Evolutionary conservation across 805 yeast species (phyloP), one percentile per base, ranked within the genome.

Genomic region (Lipomyces oligophaga): DNA sequence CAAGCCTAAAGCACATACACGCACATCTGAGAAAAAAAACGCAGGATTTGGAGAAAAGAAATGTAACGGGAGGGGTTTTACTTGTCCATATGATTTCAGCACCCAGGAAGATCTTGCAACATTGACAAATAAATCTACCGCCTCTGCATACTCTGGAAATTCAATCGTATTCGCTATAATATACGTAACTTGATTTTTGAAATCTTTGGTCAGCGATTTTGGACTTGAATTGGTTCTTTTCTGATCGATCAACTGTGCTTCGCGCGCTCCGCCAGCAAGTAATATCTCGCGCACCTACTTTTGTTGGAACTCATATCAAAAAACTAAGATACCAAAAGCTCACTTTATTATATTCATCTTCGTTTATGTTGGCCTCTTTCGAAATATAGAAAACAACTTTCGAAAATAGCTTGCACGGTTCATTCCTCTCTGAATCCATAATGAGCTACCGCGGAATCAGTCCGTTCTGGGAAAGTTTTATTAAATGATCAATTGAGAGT

Each of bases 1-100:
- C 21, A 78, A 63, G 22, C 77, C 76, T 5, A 84, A 79, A 11
- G 79, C 72, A 49, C 86, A 78, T 1, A 86, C 67, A 53, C 77
- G 76, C 15, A 78, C 74, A 42, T 77, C 75, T 49, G 78, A 79
- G 60, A 90, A 70, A 52, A 85, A 75, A 48, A 75, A 78, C 24
- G 69, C 69, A 6, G 85, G 83, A 59, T 83, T 83, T 0, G 96
- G 94, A 13, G 85, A 78, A 62, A 75, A 88, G 1, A 76, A 72
- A 45, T 80, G 72, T 33, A 75, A 69, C 4, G 83, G 77, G 22
- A 73, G 69, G 11, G 73, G 61, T 43, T 74, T 70, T 0, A 67
- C 66, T 22, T 61, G 61, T 6, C 59, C 59, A 0, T 73, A 59
- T 2, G 81, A 75, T 31, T 75, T 78, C 24, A 63, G 54, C 1